Conservation (phyloP, 176 grass and related monocot genomes). For the Rhynchospora tenuis region DNA sequence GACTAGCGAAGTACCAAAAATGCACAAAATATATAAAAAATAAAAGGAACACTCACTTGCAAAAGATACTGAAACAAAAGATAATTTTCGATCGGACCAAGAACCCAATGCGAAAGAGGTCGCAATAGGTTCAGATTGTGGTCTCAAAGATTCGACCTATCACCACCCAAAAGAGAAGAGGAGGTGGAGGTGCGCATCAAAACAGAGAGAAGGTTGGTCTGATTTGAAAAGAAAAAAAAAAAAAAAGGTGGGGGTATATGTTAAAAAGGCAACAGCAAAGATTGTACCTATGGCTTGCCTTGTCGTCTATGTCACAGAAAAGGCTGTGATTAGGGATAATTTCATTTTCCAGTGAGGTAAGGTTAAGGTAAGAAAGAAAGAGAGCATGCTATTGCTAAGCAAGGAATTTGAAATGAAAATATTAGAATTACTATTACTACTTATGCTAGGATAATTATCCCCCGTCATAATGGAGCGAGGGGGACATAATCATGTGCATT, state of each 20-base stretch:
- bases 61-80: not conserved
- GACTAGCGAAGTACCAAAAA: not conserved
- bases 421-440: not conserved
- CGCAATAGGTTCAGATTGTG: not conserved
- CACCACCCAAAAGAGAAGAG: constrained; percentile 4
- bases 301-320: constrained; percentile 16
- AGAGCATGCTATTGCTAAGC: not conserved
- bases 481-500: not conserved
- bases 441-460: not conserved
- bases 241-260: not conserved
- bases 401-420: constrained; percentile 2
- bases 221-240: constrained; percentile 16
- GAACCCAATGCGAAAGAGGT: not conserved
- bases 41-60: not conserved
- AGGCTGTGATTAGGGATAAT: not conserved
- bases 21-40: not conserved
- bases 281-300: constrained; percentile 11
- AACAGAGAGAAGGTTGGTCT: constrained; percentile 6
- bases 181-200: not conserved
- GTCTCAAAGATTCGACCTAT: not conserved
- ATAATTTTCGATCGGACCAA: not conserved
- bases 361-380: not conserved
- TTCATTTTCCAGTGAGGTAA: not conserved
- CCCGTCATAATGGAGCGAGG: not conserved
- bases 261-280: constrained; percentile 5